Conservation (phyloP, 164 flowering plant genomes). For the Chloranthus sessilifolius region DNA sequence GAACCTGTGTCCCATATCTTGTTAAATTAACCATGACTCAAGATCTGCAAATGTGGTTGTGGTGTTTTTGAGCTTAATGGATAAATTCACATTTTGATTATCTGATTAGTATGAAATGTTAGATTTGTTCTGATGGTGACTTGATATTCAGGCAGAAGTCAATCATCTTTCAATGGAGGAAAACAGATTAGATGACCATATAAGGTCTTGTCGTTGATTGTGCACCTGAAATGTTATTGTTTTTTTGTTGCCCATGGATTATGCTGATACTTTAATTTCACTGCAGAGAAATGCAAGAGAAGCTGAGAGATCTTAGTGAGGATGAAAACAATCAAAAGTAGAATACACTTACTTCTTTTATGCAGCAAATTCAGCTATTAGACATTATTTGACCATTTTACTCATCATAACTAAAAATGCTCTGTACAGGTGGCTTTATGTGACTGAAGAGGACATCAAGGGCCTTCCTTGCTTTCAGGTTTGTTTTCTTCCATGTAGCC, state of each 20-base stretch:
- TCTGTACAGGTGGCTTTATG: constrained; percentile 59
- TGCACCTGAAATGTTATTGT: background rate
- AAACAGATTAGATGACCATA: constrained; percentile 57
- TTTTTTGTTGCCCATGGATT: background rate
- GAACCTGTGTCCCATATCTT: no score
- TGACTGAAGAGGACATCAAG: constrained; percentile 76
- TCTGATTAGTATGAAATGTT: no score
- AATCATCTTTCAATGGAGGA: constrained; percentile 74
- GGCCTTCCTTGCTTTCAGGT: constrained; percentile 67
- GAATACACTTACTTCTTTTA: background rate
- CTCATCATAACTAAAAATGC: background rate
- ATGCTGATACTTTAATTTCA: constrained; percentile 19
- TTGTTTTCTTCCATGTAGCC: background rate
- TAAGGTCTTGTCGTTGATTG: constrained; percentile 36
- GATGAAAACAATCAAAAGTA: constrained; percentile 84
- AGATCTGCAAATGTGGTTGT: no score
- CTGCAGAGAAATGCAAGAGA: constrained; percentile 91
- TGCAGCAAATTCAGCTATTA: background rate
- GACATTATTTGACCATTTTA: background rate
- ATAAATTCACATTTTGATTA: no score
- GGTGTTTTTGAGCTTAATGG: constrained; percentile 7
- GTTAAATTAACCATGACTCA: no score
- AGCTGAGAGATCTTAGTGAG: constrained; percentile 79
- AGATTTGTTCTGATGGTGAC: no score
- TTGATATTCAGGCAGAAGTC: constrained; percentile 61